These are phyloP conservation scores for Fusarium brevicatenulatum DNA, from an alignment of 2,329 filamentous ascomycete genomes.

Conservation along the genomic window DNA sequence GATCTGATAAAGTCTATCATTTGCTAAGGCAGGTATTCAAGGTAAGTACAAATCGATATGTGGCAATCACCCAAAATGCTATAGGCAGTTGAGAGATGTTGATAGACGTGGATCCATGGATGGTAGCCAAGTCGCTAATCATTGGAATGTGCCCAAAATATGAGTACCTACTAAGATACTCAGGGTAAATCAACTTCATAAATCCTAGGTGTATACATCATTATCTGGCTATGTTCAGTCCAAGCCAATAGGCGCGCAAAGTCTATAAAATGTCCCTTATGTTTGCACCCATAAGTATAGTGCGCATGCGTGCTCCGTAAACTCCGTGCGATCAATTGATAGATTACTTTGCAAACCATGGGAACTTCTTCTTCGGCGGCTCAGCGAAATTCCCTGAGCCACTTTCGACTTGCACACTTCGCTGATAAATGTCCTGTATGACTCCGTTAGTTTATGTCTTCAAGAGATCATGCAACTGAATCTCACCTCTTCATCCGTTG, in stretches of 20 bases:
- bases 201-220: constrained; percentile 8
- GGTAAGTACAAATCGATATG: background rate
- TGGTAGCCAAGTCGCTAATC: background rate
- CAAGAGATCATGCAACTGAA: no score
- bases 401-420: constrained; percentile 69
- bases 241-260: constrained; percentile 12
- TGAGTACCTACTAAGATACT: background rate
- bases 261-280: constrained; percentile 39
- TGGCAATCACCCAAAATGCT: background rate
- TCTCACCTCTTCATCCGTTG: constrained; percentile 87
- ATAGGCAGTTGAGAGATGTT: background rate
- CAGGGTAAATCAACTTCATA: constrained; percentile 1
- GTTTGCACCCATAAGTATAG: constrained; percentile 20
- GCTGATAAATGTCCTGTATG: constrained; percentile 70
- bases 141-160: constrained; percentile 25
- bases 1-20: background rate
- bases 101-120: background rate
- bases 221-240: constrained; percentile 19
- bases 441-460: constrained; percentile 36
- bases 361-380: constrained; percentile 70
- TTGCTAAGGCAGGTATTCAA: background rate
- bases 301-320: constrained; percentile 30
- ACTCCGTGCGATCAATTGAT: constrained; percentile 42
- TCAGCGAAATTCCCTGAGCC: constrained; percentile 57
- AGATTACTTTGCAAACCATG: constrained; percentile 67